phyloP scores from a whole-genome alignment of 257 asterid species.

The Thymus mandschuricus region DNA sequence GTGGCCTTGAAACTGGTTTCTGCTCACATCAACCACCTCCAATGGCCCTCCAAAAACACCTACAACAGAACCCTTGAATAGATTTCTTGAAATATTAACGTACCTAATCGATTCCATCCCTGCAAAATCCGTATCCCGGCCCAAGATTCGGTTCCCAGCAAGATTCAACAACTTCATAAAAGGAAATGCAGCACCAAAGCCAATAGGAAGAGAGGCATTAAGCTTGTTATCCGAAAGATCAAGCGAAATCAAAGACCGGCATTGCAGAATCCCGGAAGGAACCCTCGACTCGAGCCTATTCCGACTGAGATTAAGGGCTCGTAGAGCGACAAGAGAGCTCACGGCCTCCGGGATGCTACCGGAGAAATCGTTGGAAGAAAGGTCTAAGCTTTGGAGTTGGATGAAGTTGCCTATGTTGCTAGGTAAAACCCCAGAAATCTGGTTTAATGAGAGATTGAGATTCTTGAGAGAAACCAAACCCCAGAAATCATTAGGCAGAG shows the following conservation, averaged over 20 bases:
- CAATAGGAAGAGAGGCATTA: conserved; percentile 60
- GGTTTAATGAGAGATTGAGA: conserved; percentile 79
- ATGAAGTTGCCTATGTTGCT: conserved; percentile 80
- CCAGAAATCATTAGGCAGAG: conserved; percentile 87
- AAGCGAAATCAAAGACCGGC: conserved; percentile 58
- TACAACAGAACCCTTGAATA: conserved; percentile 71
- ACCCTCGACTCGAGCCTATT: conserved; percentile 58
- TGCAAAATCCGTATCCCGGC: conserved; percentile 61
- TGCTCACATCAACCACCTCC: conserved; percentile 88
- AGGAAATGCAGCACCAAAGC: conserved; percentile 67
- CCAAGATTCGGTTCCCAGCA: conserved; percentile 63
- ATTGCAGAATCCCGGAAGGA: conserved; percentile 64
- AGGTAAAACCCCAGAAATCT: conserved; percentile 58
- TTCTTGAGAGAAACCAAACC: conserved; percentile 75
- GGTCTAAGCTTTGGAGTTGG: conserved; percentile 69
- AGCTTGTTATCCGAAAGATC: conserved; percentile 71
- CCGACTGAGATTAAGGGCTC: conserved; percentile 55
- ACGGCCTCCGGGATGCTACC: conserved; percentile 79
- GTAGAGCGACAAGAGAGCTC: conserved; percentile 62
- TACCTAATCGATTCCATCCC: conserved; percentile 50
- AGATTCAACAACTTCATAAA: conserved; percentile 60
- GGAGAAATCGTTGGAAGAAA: conserved; percentile 72
- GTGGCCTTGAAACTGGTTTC: conserved; percentile 81
- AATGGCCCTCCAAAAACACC: conserved; percentile 61
- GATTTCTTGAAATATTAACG: conserved; percentile 75